Evolutionary conservation across 371 early-diverging fungal genomes (phyloP), one percentile per base, ranked within the genome.

Genomic region (Mortierella sp.): DNA sequence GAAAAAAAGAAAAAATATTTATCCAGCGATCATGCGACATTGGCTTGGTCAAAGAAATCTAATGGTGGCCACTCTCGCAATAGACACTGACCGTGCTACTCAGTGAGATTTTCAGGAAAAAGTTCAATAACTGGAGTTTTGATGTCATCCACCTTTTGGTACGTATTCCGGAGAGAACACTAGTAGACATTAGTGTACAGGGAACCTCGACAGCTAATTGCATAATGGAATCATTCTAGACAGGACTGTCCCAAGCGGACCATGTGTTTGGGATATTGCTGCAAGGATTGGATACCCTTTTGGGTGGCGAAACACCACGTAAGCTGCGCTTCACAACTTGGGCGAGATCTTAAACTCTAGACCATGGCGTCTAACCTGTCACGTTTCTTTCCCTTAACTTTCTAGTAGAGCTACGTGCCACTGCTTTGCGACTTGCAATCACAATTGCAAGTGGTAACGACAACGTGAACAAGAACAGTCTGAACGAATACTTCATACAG

Each of bases 401-500:
- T 23, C 46, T 58, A 79, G 79, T 66, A 51, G 61, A 66, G 45
- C 61, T 82, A 37, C 72, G 67, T 18, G 62, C 67, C 15, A 75
- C 68, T 1, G 84, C 85, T 1, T 62, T 88, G 28, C 62, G 72
- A 51, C 71, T 88, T 18, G 83, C 86, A 2, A 64, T 86, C 7
- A 81, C 81, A 16, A 57, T 88, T n/a, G 79, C 79, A 11, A 82
- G 84, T 30, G 88, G 88, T n/a, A 86, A 85, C 48, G 85, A 88
- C 45, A 87, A 88, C 66, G 84, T 88, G 21, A 88, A 87, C 66
- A 85, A 88, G 67, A 88, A 87, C 68, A 85, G 81, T 44, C 57
- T 88, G 68, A 88, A 88, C 65, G 84, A 85, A 69, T 85, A 88
- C 60, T 86, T 88, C 45, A 87, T 88, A 83, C 82, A 84, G 28